phyloP scores from a whole-genome alignment of 768 basidiomycete species.

The Gloeostereum incarnatum region DNA sequence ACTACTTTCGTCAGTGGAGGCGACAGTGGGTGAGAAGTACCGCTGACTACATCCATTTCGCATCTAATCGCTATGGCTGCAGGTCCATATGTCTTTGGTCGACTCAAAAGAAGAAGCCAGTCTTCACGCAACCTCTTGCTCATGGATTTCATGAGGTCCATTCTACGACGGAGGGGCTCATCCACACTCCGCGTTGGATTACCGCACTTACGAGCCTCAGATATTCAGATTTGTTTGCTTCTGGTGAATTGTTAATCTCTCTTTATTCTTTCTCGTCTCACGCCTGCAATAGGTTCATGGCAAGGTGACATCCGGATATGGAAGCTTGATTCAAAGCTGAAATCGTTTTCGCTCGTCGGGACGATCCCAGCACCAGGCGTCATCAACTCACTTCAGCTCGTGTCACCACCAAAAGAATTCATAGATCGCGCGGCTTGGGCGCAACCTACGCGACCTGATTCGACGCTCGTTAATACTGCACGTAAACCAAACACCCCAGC shows the following conservation, averaged over 20 bases:
- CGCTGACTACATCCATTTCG: neutral
- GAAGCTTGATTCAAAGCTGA: conserved; percentile 75
- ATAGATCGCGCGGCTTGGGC: conserved; percentile 29
- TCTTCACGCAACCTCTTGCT: conserved; percentile 78
- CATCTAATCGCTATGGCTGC: neutral
- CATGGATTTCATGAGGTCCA: conserved; percentile 74
- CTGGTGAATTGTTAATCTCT: conserved; percentile 43
- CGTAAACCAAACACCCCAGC: conserved; percentile 8
- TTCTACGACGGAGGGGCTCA: conserved; percentile 65
- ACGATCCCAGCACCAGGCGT: conserved; percentile 65
- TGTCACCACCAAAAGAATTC: conserved; percentile 42
- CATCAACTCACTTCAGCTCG: conserved; percentile 83
- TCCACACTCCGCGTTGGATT: conserved; percentile 85
- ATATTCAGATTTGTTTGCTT: conserved; percentile 87
- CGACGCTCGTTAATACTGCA: neutral
- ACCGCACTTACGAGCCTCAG: conserved; percentile 74
- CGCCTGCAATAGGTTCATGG: conserved; percentile 67
- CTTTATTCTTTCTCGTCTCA: conserved; percentile 1
- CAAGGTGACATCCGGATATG: conserved; percentile 86
- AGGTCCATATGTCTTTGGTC: conserved; percentile 93
- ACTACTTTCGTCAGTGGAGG: conserved; percentile 88
- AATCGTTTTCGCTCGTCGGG: conserved; percentile 63
- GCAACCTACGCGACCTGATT: conserved; percentile 9
- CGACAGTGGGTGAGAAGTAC: conserved; percentile 77
- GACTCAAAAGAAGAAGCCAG: conserved; percentile 89